phyloP scores from a whole-genome alignment of 768 basidiomycete species.

The Neoboletus magnificus region DNA sequence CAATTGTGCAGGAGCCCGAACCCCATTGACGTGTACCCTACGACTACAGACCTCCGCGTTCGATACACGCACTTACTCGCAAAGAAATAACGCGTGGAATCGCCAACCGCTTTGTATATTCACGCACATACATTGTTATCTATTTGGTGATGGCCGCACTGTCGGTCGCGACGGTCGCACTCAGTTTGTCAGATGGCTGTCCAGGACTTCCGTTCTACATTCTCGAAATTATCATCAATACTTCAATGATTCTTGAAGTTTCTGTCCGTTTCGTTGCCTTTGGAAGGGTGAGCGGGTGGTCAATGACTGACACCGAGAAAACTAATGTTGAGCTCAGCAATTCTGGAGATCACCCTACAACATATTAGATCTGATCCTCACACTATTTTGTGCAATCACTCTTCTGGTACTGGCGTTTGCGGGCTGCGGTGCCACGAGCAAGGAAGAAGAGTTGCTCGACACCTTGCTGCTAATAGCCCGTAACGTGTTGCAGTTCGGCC shows the following conservation, averaged over 20 bases:
- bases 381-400: slow-evolving; percentile 85
- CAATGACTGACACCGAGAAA: neutral
- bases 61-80: slow-evolving; percentile 82
- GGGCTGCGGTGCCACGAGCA: slow-evolving; percentile 77
- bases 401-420: slow-evolving; percentile 84
- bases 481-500: slow-evolving; percentile 89
- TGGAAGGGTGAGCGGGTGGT: slow-evolving; percentile 63
- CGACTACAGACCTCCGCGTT: slow-evolving; percentile 59
- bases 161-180: slow-evolving; percentile 79
- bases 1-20: slow-evolving; percentile 7
- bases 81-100: slow-evolving; percentile 81
- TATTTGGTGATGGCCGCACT: slow-evolving; percentile 88
- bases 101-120: slow-evolving; percentile 89
- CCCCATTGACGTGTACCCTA: slow-evolving; percentile 14
- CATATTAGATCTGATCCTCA: slow-evolving; percentile 82
- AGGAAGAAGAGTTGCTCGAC: slow-evolving; percentile 93
- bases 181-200: slow-evolving; percentile 81
- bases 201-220: slow-evolving; percentile 87
- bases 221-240: slow-evolving; percentile 85
- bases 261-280: slow-evolving; percentile 88
- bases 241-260: slow-evolving; percentile 93
- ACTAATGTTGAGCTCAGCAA: slow-evolving; percentile 53
- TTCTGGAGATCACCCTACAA: slow-evolving; percentile 97
- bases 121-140: slow-evolving; percentile 79
- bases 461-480: slow-evolving; percentile 88